Evolutionary conservation across 1,284 basidiomycete genomes (phyloP).

Genomic region (Malassezia sp.): DNA sequence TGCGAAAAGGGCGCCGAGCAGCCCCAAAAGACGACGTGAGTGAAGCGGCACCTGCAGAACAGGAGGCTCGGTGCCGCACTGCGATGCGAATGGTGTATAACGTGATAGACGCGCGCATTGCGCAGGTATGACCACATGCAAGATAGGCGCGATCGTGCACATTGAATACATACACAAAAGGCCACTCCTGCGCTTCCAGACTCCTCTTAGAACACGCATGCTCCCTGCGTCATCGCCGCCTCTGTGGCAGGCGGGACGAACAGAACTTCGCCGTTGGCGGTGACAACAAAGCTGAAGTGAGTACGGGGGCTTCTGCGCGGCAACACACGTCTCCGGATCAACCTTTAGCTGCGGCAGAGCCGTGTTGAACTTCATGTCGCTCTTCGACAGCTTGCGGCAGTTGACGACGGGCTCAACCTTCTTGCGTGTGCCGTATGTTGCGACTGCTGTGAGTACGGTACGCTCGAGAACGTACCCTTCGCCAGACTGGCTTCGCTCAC

Average conservation of each 20-base stretch:
- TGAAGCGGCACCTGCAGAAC: too few relatives aligned
- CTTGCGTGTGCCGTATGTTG: constrained; percentile 65
- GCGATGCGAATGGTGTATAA: too few relatives aligned
- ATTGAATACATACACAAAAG: too few relatives aligned
- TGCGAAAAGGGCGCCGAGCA: too few relatives aligned
- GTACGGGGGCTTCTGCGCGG: background rate
- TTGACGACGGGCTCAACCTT: constrained; percentile 62
- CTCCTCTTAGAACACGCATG: constrained; percentile 6
- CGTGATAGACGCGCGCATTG: too few relatives aligned
- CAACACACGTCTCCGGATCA: constrained; percentile 65
- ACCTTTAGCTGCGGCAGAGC: constrained; percentile 70
- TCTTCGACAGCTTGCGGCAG: constrained; percentile 67
- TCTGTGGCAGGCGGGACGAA: constrained; percentile 30
- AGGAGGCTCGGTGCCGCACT: too few relatives aligned
- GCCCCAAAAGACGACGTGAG: too few relatives aligned
- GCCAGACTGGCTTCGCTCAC: constrained; percentile 66
- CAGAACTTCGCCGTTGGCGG: constrained; percentile 26
- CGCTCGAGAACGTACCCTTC: constrained; percentile 48
- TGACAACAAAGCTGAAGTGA: constrained; percentile 50
- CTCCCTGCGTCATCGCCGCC: constrained; percentile 29
- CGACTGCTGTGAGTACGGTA: constrained; percentile 39
- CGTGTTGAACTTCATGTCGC: constrained; percentile 87
- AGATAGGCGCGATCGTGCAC: too few relatives aligned
- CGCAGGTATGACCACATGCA: too few relatives aligned
- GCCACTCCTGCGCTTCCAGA: too few relatives aligned